Base-by-base conservation (phyloP, 768 basidiomycete species). In the Amanita muscaria region DNA sequence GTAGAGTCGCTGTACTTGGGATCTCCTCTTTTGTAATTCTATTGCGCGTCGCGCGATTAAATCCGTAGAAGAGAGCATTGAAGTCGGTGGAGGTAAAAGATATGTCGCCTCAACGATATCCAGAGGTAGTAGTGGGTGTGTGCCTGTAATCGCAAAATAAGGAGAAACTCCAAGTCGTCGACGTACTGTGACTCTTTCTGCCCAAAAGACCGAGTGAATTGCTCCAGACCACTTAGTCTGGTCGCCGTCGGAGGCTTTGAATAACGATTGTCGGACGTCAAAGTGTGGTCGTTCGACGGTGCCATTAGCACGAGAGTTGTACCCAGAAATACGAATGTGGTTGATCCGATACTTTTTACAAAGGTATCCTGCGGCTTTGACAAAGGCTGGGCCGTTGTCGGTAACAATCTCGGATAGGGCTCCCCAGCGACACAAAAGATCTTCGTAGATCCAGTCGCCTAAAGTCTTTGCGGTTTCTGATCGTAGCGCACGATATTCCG, bases 221-320 rank as follows among this genome's bases (percentile, higher is more conserved):
- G 59, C 42, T 0, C 16, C 9, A 0, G 54, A 51, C 70, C 71
- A 74, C 32, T 60, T 57, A 0, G 46, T 35, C 15, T 58, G 49
- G 31, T 66, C 47, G 0, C 60, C 60, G 1, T 58, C 53, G 18
- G 54, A 55, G 4, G 58, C 54, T 35, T 67, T 67, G 11, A 65
- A 48, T 0, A 67, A 30, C 0, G 56, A 39, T 44, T 65, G 56
- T 0, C 61, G 48, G 0, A 67, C 53, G 39, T 55, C 51, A 12
- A 33, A 56, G 43, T 65, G 64, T 22, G 37, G 6, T 16, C 51
- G 38, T 34, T 72, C 64, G 2, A 69, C 55, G 1, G 61, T 47
- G 0, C 68, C 62, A 16, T 71, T 68, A 0, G 64, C 65, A 1
- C 52, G 51, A 0, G 65, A 70, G 47, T 72, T 72, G 50, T 71